Base-by-base conservation (phyloP, 495 filamentous ascomycete species). In the Penicillium paxilli region DNA sequence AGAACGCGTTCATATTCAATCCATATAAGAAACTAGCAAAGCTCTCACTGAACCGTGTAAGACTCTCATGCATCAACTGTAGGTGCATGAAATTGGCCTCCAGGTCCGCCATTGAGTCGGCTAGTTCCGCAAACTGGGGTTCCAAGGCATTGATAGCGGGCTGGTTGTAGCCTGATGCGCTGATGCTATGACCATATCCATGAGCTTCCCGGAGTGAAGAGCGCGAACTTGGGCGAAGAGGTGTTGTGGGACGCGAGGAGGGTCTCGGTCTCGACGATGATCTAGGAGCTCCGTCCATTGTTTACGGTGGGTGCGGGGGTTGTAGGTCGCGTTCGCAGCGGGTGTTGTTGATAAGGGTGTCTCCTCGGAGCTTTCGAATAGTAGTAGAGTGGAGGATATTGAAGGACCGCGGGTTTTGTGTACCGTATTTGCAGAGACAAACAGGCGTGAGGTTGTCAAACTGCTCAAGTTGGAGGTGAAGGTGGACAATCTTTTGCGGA, bases 1-100 rank as follows among this genome's bases (percentile, higher is more conserved):
- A 98, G 65, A 97, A 98, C 4, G 95, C 94, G 71, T 97, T 98
- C 90, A 98, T 95, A 60, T 98, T 97, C 69, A 98, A 66, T 3
- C 94, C 94, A 56, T 98, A 98, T 48, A 98, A 65, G 59, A 98
- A 98, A 64, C 85, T 89, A 0, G 92, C 93, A 67, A 98, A 98
- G 70, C 86, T 94, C 80, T 98, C 94, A 67, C 88, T 93, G 70
- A 98, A 98, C 8, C 94, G 83, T 35, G 91, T 86, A 69, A 98
- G 64, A 59, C 90, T 96, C 75, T 98, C 93, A 67, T 98, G 92
- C 90, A 98, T 95, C 51, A 96, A 72, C 72, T 97, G 93, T 55
- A 98, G 81, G 62, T 96, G 91, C 86, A 94, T 92, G 79, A 98
- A 94, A 70, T 98, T 97, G 49, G 88, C 89, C 76, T 98, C 94